Evolutionary conservation across 2,329 filamentous ascomycete species (phyloP), one percentile per base, ranked within the genome.

Genomic region (Exserohilum turcica): DNA sequence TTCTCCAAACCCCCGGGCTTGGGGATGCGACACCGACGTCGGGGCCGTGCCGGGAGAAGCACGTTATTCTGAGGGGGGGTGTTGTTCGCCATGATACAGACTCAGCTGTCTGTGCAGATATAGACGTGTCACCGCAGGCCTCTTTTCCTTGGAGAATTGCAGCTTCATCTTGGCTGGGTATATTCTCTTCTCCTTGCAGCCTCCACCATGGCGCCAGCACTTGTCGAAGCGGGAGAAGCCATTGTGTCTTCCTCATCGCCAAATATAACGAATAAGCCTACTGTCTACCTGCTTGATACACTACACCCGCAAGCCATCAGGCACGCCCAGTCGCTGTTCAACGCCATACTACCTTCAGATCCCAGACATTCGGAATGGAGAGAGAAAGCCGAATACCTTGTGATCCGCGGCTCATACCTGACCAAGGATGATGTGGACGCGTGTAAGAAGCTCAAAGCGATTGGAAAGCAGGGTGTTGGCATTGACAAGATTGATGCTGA

Each of bases 391-490:
- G 59, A 72, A 2, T 76, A 73, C 8, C 63, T 80, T 1, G 57
- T 80, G 1, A 68, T 80, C 28, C 69, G 74, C 29, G 65, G 68
- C 0, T 77, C 75, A 0, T 61, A 64, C 7, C 38, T 80, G 9
- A 75, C 74, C 0, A 74, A 72, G 3, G 64, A 75, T 2, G 78
- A 79, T 33, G 58, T 80, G 19, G 64, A 66, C 4, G 60, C 64
- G 1, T 70, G 68, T 27, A 72, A 69, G 0, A 74, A 72, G 5
- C 65, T 81, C 0, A 58, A 68, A 8, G 78, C 77, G 2, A 75
- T 80, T 31, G 76, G 76, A 48, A 80, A 81, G 61, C 79, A 80
- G 28, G 79, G 79, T 1, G 77, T 78, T 0, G 79, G 79, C 8
- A 74, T 79, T 32, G 78, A 81, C 50, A 79, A 77, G 47, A 61